Percentiles rank a stretch among this genome's conserved stretches.
Evolutionary conservation across 306 rosid species (phyloP).

Genomic region (Chamaecrista fasciculata): DNA sequence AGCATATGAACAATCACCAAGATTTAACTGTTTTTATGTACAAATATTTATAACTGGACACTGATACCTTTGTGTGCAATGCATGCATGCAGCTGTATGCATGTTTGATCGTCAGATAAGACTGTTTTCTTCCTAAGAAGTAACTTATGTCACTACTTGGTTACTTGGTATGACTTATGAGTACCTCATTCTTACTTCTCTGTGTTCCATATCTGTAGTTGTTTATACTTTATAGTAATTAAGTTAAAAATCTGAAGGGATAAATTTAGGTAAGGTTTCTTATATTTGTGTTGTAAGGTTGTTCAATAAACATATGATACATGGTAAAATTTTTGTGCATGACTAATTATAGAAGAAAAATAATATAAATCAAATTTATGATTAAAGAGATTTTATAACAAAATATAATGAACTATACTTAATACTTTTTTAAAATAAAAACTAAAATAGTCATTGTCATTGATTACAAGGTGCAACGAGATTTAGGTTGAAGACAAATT

Average conservation of each 20-base stretch:
- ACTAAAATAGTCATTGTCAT: not conserved
- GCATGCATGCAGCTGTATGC: constrained; percentile 17
- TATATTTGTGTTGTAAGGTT: too few relatives aligned
- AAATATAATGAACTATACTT: too few relatives aligned
- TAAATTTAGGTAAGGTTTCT: too few relatives aligned
- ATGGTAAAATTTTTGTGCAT: too few relatives aligned
- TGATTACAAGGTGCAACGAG: not conserved
- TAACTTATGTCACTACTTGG: not conserved
- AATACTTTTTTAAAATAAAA: too few relatives aligned
- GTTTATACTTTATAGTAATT: too few relatives aligned
- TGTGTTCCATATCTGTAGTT: not conserved
- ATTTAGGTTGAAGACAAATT: too few relatives aligned
- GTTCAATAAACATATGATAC: too few relatives aligned
- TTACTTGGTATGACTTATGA: not conserved
- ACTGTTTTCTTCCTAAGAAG: not conserved
- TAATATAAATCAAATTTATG: too few relatives aligned
- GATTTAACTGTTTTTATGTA: constrained; percentile 35
- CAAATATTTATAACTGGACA: constrained; percentile 29
- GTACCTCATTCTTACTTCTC: not conserved
- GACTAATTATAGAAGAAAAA: too few relatives aligned
- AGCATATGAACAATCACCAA: constrained; percentile 30
- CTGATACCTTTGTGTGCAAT: constrained; percentile 13
- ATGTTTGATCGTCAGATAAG: constrained; percentile 3
- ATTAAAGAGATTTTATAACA: too few relatives aligned
- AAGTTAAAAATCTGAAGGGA: too few relatives aligned